Percentiles rank a stretch among this genome's conserved stretches.
These are phyloP conservation scores for Capsicum rhomboideum DNA, from an alignment of 257 asterid species.

Conservation along the genomic window DNA sequence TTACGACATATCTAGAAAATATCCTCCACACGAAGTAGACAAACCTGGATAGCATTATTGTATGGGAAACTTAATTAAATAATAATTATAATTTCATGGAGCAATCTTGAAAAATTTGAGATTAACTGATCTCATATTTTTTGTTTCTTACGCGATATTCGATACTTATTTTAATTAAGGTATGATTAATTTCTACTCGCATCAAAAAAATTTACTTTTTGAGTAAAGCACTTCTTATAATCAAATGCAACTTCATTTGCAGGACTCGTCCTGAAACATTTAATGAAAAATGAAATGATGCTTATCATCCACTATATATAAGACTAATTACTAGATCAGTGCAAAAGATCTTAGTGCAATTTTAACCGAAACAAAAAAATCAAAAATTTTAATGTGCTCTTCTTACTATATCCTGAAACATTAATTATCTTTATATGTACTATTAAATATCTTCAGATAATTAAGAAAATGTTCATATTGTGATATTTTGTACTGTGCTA, in stretches of 20 bases:
- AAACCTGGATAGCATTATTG: not conserved
- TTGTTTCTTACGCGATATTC: not conserved
- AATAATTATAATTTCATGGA: not conserved
- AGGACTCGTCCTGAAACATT: not conserved
- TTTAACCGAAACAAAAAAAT: not conserved
- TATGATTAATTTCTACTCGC: not conserved
- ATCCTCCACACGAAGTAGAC: not conserved
- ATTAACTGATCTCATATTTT: not conserved
- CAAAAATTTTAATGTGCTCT: not conserved
- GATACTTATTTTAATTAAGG: too few relatives aligned
- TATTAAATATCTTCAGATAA: too few relatives aligned
- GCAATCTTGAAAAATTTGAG: not conserved
- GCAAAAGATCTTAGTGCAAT: not conserved
- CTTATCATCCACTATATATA: rapidly evolving
- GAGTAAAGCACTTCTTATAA: too few relatives aligned
- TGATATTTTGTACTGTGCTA: not conserved
- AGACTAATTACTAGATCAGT: not conserved
- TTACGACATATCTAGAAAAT: not conserved
- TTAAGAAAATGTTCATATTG: not conserved
- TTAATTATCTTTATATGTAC: not conserved
- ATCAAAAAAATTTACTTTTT: too few relatives aligned
- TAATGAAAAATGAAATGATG: not conserved
- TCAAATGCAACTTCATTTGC: not conserved
- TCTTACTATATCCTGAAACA: not conserved
- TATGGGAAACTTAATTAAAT: not conserved